Base-by-base conservation (phyloP, 2,329 filamentous ascomycete species). In the Akanthomyces uredinophilus region DNA sequence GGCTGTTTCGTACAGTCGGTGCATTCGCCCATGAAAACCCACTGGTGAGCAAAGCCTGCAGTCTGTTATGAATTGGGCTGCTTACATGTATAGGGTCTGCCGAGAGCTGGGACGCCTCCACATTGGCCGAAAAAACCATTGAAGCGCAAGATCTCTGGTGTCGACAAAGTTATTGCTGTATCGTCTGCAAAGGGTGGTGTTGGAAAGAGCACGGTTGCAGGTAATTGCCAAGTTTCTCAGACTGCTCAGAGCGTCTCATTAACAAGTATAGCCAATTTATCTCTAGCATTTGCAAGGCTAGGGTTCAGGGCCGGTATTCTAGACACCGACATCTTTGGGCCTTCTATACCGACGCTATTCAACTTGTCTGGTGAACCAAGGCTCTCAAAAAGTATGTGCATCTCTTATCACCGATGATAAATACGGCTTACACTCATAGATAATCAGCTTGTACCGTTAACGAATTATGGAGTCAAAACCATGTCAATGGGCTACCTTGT, bases 401-500 rank as follows among this genome's bases (percentile, higher is more conserved):
- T 5, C 7, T 2, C 5, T n/a, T 11, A 41, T 22, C 7, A 41
- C 8, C 14, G 7, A 39, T 5, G 20, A 16, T 20, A 39, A 39
- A 11, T 11, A 29, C 24, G 11, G 13, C 58, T 71, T 5, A 70
- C 58, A 49, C 32, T 10, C 16, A 18, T 65, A 91, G 86, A 89
- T 68, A 92, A 93, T 70, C 88, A 92, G 69, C 83, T 99, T 4
- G 71, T 98, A 1, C 95, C 95, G 0, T 78, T 99, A 27, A 92
- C 90, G 24, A 96, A 96, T 72, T 98, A 98, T 78, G 95, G 95
- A 46, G 84, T 99, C 62, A 96, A 96, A 76, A 96, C 92, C 60
- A 99, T 99, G 95, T 97, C 93, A 0, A 98, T 99, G 91, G 95
- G 95, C 55, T 98, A 96, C 67, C 83, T 99, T 1, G 87, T 96